These are phyloP conservation scores for Oenanthe sinensis DNA, from an alignment of 129 eudicot species.

Conservation along the genomic window DNA sequence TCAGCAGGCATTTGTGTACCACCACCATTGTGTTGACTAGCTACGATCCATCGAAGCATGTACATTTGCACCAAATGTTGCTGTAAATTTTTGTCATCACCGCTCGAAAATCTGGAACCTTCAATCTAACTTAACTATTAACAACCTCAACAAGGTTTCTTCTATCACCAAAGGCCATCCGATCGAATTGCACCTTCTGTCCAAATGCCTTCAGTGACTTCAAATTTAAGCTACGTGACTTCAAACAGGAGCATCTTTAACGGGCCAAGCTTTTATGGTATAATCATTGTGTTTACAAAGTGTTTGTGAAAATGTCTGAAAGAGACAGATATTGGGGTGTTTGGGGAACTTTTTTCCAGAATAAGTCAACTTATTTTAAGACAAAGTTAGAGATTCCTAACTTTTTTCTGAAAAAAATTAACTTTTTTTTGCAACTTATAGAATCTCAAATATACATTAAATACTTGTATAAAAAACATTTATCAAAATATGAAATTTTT, in stretches of 20 bases:
- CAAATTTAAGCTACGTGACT: conserved; percentile 43
- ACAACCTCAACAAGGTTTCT: conserved; percentile 61
- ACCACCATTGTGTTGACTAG: conserved; percentile 18
- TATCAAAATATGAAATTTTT: no score
- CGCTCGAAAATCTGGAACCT: conserved; percentile 48
- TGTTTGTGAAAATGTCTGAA: no score
- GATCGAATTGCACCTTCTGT: conserved; percentile 47
- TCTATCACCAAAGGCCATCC: conserved; percentile 74
- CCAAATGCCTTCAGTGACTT: conserved; percentile 48
- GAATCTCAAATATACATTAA: no score
- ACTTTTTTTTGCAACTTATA: no score
- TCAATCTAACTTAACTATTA: conserved; percentile 53
- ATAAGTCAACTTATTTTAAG: no score
- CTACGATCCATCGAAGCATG: conserved; percentile 21
- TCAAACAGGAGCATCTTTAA: conserved; percentile 67
- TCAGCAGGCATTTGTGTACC: conserved; percentile 21
- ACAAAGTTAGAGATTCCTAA: no score
- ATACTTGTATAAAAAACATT: no score
- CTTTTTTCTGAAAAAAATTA: no score
- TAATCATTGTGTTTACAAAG: conserved; percentile 19
- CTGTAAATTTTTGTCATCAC: conserved; percentile 26
- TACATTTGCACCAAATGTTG: conserved; percentile 38
- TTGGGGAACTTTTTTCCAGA: no score
- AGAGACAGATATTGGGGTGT: no score
- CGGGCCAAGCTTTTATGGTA: conserved; percentile 93